Evolutionary conservation across 345 rosid species (phyloP).

Genomic region (Carallia brachiata): DNA sequence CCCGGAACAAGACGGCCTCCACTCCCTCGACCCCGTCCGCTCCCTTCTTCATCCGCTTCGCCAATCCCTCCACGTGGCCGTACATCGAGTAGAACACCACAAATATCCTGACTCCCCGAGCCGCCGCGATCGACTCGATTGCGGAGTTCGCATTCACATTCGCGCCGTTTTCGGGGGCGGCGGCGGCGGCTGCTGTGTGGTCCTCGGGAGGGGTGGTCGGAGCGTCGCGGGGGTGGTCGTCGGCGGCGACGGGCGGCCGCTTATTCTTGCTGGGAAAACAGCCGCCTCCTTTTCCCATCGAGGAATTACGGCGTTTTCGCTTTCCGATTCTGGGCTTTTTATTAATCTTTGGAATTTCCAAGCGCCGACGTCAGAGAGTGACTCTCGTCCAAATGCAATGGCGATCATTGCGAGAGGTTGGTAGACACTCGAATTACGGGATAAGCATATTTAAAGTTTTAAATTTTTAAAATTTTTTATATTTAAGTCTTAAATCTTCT

Average conservation of each 20-base stretch:
- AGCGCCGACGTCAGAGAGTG: not conserved
- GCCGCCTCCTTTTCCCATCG: conserved; percentile 94
- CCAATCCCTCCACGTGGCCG: conserved; percentile 68
- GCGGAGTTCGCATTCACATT: conserved; percentile 11
- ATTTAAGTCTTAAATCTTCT: too few relatives aligned
- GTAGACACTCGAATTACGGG: too few relatives aligned
- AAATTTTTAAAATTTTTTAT: too few relatives aligned
- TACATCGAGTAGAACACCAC: conserved; percentile 70
- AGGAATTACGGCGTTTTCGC: conserved; percentile 23
- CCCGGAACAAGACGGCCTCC: conserved; percentile 52
- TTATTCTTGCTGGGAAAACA: conserved; percentile 93
- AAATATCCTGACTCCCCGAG: conserved; percentile 32
- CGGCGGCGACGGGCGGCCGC: conserved; percentile 33
- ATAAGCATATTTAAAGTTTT: too few relatives aligned
- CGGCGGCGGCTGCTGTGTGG: conserved; percentile 11
- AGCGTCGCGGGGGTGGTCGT: conserved; percentile 9
- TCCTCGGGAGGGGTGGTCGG: conserved; percentile 46
- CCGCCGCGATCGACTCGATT: conserved; percentile 12
- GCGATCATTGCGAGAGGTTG: too few relatives aligned
- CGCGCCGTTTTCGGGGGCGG: conserved; percentile 5
- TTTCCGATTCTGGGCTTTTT: conserved; percentile 35
- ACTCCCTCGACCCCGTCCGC: conserved; percentile 56
- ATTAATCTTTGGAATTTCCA: not conserved
- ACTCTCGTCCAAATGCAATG: too few relatives aligned
- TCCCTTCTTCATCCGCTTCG: conserved; percentile 71